These are phyloP conservation scores for Xerocomus spinulosus DNA, from an alignment of 768 basidiomycete genomes.

Conservation along the genomic window DNA sequence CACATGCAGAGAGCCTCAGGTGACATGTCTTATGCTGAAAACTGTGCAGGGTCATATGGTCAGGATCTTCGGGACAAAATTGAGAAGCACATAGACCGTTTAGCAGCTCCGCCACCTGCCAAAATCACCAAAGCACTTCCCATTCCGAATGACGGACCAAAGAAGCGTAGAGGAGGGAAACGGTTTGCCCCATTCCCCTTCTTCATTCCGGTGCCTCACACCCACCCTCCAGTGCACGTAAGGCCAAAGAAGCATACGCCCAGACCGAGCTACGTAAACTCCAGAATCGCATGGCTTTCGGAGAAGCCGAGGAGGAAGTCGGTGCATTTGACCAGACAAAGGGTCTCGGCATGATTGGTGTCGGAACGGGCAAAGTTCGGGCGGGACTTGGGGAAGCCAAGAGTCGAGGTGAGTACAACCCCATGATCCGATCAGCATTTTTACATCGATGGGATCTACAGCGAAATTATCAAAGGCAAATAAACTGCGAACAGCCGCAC, in stretches of 20 bases:
- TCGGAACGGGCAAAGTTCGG: slow-evolving; percentile 81
- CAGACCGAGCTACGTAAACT: slow-evolving; percentile 95
- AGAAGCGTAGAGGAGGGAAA: slow-evolving; percentile 94
- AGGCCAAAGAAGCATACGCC: slow-evolving; percentile 97
- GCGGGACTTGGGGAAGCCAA: slow-evolving; percentile 85
- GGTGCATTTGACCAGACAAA: slow-evolving; percentile 97
- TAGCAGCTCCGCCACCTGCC: slow-evolving; percentile 90
- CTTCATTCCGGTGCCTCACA: not conserved
- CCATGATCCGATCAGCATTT: not conserved
- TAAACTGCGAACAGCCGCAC: slow-evolving; percentile 81
- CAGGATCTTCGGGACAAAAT: slow-evolving; percentile 76
- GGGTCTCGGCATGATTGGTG: slow-evolving; percentile 95
- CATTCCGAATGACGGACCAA: slow-evolving; percentile 90
- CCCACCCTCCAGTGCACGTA: slow-evolving; percentile 64
- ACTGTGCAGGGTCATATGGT: slow-evolving; percentile 66
- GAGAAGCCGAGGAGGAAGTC: slow-evolving; percentile 92
- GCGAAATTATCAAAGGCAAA: slow-evolving; percentile 96
- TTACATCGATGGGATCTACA: slow-evolving; percentile 29
- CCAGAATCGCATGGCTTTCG: slow-evolving; percentile 96
- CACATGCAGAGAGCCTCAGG: not conserved
- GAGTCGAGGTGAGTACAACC: slow-evolving; percentile 67
- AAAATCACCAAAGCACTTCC: slow-evolving; percentile 93
- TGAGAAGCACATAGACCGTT: slow-evolving; percentile 87
- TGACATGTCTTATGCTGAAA: not conserved
- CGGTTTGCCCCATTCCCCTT: slow-evolving; percentile 47